Evolutionary conservation across 2,329 filamentous ascomycete genomes (phyloP).

Genomic region (Sporothrix brasiliensis): DNA sequence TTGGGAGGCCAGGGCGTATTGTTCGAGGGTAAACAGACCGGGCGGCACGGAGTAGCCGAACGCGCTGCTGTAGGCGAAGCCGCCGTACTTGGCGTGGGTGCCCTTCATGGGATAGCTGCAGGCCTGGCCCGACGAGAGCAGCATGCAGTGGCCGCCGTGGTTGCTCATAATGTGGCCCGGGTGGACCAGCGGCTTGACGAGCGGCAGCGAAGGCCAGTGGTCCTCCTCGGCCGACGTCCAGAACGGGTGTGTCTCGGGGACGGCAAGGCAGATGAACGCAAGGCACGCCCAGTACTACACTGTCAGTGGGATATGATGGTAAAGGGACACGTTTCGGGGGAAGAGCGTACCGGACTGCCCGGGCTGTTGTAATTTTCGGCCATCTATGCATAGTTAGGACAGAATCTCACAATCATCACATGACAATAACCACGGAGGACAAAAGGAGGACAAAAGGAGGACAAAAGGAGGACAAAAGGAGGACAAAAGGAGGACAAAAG

Average conservation of each 20-base stretch:
- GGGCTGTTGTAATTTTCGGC: slow-evolving; percentile 85
- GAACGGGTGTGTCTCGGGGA: slow-evolving; percentile 71
- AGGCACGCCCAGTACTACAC: slow-evolving; percentile 76
- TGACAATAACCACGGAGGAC: not conserved
- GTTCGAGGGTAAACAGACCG: slow-evolving; percentile 73
- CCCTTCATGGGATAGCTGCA: slow-evolving; percentile 82
- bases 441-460: not conserved
- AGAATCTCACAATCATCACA: too few relatives aligned
- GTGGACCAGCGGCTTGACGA: slow-evolving; percentile 64
- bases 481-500: not conserved
- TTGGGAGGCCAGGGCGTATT: slow-evolving; percentile 74
- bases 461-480: too few relatives aligned
- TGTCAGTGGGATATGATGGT: slow-evolving; percentile 12
- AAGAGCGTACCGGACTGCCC: slow-evolving; percentile 57
- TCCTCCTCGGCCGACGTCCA: slow-evolving; percentile 71
- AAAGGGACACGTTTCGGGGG: not conserved
- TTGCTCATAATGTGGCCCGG: slow-evolving; percentile 74
- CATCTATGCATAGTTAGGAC: slow-evolving; percentile 50
- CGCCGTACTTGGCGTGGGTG: slow-evolving; percentile 79
- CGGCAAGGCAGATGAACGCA: slow-evolving; percentile 72
- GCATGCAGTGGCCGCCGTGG: slow-evolving; percentile 73
- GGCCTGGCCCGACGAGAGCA: slow-evolving; percentile 76
- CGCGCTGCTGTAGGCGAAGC: slow-evolving; percentile 75
- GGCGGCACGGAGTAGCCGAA: slow-evolving; percentile 79
- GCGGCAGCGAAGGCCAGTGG: slow-evolving; percentile 58